Evolutionary conservation across 371 early-diverging fungal species (phyloP).

Genomic region (Haplosporangium sp.): DNA sequence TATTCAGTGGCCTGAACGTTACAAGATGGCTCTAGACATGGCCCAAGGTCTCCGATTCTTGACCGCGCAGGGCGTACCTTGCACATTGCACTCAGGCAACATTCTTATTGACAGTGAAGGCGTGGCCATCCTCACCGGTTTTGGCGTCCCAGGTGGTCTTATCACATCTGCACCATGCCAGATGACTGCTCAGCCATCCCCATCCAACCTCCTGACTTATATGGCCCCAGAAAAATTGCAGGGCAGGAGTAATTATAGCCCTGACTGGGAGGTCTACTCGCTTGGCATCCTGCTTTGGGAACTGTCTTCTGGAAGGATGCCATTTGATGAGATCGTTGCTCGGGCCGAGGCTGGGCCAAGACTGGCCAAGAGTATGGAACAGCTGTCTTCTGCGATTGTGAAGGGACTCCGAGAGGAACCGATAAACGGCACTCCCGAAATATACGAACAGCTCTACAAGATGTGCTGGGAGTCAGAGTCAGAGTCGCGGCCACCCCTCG

Average conservation of each 20-base stretch:
- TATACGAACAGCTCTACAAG: slow-evolving; percentile 53
- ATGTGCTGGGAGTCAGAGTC: slow-evolving; percentile 55
- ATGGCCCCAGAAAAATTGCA: slow-evolving; percentile 45
- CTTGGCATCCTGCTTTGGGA: slow-evolving; percentile 51
- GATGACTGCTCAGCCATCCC: slow-evolving; percentile 44
- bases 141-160: slow-evolving; percentile 42
- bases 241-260: slow-evolving; percentile 12
- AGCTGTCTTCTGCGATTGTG: slow-evolving; percentile 40
- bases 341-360: slow-evolving; percentile 49
- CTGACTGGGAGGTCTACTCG: slow-evolving; percentile 53
- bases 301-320: slow-evolving; percentile 42
- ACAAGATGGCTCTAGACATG: slow-evolving; percentile 51
- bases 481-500: slow-evolving; percentile 42
- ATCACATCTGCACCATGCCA: slow-evolving; percentile 49
- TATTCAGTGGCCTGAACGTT: slow-evolving; percentile 53
- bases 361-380: slow-evolving; percentile 48
- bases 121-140: slow-evolving; percentile 49
- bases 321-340: slow-evolving; percentile 50
- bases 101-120: slow-evolving; percentile 48
- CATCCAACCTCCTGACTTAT: slow-evolving; percentile 30
- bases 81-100: slow-evolving; percentile 49
- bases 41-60: slow-evolving; percentile 50
- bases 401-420: slow-evolving; percentile 54
- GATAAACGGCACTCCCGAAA: slow-evolving; percentile 46
- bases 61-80: slow-evolving; percentile 33